Conservation (phyloP, 495 filamentous ascomycete species). For the Talaromyces nanjingensis region DNA sequence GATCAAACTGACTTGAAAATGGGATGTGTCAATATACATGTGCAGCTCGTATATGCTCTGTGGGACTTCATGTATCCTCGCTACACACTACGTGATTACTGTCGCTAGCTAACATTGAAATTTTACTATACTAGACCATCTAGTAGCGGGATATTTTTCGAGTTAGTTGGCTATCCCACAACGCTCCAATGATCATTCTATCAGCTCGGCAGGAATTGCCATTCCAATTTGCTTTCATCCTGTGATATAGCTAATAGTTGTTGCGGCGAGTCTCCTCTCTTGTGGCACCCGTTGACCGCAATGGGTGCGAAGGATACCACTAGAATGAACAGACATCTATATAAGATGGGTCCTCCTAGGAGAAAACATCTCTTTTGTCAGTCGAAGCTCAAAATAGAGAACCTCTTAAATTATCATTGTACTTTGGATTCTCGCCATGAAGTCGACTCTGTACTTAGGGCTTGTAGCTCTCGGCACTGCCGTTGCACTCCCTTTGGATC, state of each 20-base stretch:
- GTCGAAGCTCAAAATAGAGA: not conserved
- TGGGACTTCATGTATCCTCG: no score
- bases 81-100: no score
- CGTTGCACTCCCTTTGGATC: not conserved
- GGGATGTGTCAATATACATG: not conserved
- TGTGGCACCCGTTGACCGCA: not conserved
- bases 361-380: no score
- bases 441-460: not conserved
- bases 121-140: no score
- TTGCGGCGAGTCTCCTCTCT: not conserved
- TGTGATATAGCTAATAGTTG: not conserved
- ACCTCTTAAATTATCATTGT: not conserved
- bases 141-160: no score
- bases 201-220: not conserved
- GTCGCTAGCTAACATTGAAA: no score
- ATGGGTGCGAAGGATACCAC: not conserved
- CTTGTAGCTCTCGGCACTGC: not conserved
- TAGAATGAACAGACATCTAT: not conserved
- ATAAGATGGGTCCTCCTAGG: not conserved
- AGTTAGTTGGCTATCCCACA: no score
- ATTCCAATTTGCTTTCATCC: not conserved
- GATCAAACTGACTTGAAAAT: not conserved
- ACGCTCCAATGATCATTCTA: not conserved
- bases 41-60: not conserved
- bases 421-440: not conserved